Conservation (phyloP, 2,329 filamentous ascomycete genomes). For the Beauveria sp. region DNA sequence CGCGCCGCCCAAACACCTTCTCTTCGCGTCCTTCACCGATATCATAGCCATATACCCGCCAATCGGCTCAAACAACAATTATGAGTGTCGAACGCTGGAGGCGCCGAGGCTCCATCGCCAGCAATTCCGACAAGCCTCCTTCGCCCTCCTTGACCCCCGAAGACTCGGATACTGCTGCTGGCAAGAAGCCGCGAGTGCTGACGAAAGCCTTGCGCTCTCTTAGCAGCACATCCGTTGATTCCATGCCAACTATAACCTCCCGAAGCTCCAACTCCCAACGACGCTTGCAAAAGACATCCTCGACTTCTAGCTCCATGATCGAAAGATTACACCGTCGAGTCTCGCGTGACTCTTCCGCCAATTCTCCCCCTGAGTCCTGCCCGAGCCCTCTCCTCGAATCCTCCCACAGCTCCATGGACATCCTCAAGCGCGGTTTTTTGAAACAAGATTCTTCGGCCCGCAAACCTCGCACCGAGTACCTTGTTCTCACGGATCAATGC, state of each 20-base stretch:
- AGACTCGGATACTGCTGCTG: slow-evolving; percentile 15
- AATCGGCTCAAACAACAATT: neutral
- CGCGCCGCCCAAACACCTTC: neutral
- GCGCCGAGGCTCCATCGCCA: slow-evolving; percentile 1
- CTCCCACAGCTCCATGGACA: slow-evolving; percentile 29
- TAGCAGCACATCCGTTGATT: slow-evolving; percentile 34
- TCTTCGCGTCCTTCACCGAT: neutral
- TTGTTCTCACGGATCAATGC: slow-evolving; percentile 44
- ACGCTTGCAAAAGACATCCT: slow-evolving; percentile 31
- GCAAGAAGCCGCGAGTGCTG: slow-evolving; percentile 28
- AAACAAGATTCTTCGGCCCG: slow-evolving; percentile 42
- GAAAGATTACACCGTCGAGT: slow-evolving; percentile 33
- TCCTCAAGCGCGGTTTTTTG: slow-evolving; percentile 39
- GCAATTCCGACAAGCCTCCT: neutral
- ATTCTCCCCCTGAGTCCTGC: slow-evolving; percentile 22
- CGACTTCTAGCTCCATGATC: slow-evolving; percentile 32
- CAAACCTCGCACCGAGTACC: slow-evolving; percentile 41
- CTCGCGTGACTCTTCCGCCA: slow-evolving; percentile 28
- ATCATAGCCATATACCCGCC: neutral
- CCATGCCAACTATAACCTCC: slow-evolving; percentile 25
- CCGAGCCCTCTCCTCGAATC: slow-evolving; percentile 23
- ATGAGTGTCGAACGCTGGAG: slow-evolving; percentile 12
- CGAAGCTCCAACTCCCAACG: slow-evolving; percentile 26
- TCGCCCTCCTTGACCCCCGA: neutral
- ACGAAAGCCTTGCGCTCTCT: slow-evolving; percentile 31